A percentile compares a stretch with the other conserved stretches of the same genome.
Conservation (phyloP, 768 basidiomycete species). For the Pleurotus tuber-regium region DNA sequence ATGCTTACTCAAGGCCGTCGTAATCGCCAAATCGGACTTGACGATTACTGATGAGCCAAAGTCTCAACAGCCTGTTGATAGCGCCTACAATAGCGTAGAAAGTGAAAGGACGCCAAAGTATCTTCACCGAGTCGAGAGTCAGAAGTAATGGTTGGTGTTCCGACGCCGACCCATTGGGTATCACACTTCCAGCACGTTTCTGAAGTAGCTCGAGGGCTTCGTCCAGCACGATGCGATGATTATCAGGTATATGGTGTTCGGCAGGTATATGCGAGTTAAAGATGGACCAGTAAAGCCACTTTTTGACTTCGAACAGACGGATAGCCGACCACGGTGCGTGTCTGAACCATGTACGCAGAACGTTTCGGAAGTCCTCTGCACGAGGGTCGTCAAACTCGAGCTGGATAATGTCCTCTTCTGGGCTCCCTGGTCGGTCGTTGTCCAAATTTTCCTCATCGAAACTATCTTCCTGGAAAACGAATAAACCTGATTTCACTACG, state of each 20-base stretch:
- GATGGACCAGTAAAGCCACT: constrained; percentile 85
- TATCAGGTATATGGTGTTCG: constrained; percentile 40
- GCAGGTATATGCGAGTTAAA: constrained; percentile 66
- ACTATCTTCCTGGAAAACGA: constrained; percentile 47
- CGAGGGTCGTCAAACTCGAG: constrained; percentile 66
- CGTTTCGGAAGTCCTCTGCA: constrained; percentile 70
- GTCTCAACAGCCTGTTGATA: constrained; percentile 47
- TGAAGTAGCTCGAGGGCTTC: constrained; percentile 63
- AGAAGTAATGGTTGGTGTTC: constrained; percentile 56
- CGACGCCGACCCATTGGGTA: constrained; percentile 61
- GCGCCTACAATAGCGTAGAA: constrained; percentile 56
- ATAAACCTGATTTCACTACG: constrained; percentile 64
- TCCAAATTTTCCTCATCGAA: constrained; percentile 55
- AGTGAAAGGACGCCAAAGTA: constrained; percentile 64
- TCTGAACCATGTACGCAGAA: constrained; percentile 74
- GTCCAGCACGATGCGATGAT: constrained; percentile 51
- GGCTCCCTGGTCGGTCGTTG: constrained; percentile 52
- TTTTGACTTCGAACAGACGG: constrained; percentile 55
- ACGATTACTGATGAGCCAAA: constrained; percentile 40
- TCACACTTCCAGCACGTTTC: constrained; percentile 62
- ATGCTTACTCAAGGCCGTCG: constrained; percentile 68
- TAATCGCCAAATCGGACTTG: constrained; percentile 42
- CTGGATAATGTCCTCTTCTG: constrained; percentile 53
- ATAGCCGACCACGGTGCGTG: constrained; percentile 74
- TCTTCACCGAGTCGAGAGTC: constrained; percentile 74